Conservation (phyloP, 495 filamentous ascomycete species). For the Xylaria telfairii region DNA sequence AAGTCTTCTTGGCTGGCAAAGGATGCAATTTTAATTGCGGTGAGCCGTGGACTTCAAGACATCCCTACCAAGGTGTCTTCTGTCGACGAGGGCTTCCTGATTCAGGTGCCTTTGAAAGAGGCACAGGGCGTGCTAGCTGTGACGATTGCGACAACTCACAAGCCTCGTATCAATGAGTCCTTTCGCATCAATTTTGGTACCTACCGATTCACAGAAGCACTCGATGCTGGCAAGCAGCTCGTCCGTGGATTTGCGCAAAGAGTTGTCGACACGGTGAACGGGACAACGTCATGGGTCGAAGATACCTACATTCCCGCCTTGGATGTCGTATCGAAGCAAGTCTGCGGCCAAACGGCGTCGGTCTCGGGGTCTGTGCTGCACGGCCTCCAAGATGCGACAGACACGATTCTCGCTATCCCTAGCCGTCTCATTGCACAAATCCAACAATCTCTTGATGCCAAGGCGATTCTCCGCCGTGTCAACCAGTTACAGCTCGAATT, state of each 20-base stretch:
- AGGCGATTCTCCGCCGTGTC: conserved; percentile 30
- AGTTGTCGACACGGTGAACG: conserved; percentile 41
- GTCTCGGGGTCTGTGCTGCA: conserved; percentile 38
- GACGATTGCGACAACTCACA: conserved; percentile 49
- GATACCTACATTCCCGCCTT: conserved; percentile 41
- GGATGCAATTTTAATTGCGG: conserved; percentile 51
- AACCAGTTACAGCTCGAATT: conserved; percentile 32
- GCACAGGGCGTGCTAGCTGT: conserved; percentile 51
- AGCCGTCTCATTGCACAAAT: conserved; percentile 31
- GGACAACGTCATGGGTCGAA: conserved; percentile 43
- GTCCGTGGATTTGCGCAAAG: conserved; percentile 45
- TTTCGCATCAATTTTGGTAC: conserved; percentile 52
- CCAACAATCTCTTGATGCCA: conserved; percentile 32
- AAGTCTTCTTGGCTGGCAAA: conserved; percentile 50
- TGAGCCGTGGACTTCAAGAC: conserved; percentile 45
- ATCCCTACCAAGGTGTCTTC: conserved; percentile 50
- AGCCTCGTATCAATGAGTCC: conserved; percentile 54
- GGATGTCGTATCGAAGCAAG: conserved; percentile 39
- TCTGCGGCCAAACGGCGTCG: conserved; percentile 40
- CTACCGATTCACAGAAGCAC: conserved; percentile 39
- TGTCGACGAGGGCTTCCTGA: conserved; percentile 51
- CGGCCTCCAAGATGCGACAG: conserved; percentile 33
- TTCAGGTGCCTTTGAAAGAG: conserved; percentile 48
- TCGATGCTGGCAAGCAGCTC: conserved; percentile 47
- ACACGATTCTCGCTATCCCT: conserved; percentile 32